Evolutionary conservation across 2,329 filamentous ascomycete species (phyloP), one percentile per base, ranked within the genome.

Genomic region (Fusarium sp.): DNA sequence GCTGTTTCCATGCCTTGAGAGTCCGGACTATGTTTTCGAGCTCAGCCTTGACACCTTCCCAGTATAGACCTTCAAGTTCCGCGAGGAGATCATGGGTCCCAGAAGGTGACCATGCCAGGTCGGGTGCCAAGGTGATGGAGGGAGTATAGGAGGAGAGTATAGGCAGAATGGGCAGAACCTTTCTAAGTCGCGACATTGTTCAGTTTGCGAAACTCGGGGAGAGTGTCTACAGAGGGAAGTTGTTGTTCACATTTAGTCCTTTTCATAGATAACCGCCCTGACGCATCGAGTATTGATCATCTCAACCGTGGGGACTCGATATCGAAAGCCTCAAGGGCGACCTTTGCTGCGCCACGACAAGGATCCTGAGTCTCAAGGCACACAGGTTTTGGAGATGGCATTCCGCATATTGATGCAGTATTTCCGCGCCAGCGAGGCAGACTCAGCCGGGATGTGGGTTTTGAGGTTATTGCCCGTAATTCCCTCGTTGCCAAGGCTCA

Each of bases 1-100:
- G 63, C 24, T 74, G 67, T 36, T 75, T 69, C 74, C 74, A 76
- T 7, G 36, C 60, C 53, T 67, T 74, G 20, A 76, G 71, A 4
- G 74, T 76, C 2, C 71, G 71, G n/a, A 76, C 56, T 24, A 76
- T 76, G 44, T 76, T 76, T 49, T 76, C 73, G 20, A 76, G 73
- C 53, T 76, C 74, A 1, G 64, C 64, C 16, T 70, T 71, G 53
- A 76, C 71, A 1, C 74, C 73, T 35, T 76, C 71, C 74, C 74
- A 76, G 51, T 76, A 76, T 5, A 76, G 22, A 5, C 16, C 62
- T 27, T 76, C 56, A 6, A 76, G 69, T 16, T 76, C 73, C 6
- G 46, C 44, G 33, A 75, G 62, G 27, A 71, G n/a, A 61, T 75
- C 60, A 9, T 73, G 71, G 11, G 62, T 58, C 2, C 69, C 71